Conservation (phyloP, 1,139 yeast genomes). For the Lodderomyces beijingensis region DNA sequence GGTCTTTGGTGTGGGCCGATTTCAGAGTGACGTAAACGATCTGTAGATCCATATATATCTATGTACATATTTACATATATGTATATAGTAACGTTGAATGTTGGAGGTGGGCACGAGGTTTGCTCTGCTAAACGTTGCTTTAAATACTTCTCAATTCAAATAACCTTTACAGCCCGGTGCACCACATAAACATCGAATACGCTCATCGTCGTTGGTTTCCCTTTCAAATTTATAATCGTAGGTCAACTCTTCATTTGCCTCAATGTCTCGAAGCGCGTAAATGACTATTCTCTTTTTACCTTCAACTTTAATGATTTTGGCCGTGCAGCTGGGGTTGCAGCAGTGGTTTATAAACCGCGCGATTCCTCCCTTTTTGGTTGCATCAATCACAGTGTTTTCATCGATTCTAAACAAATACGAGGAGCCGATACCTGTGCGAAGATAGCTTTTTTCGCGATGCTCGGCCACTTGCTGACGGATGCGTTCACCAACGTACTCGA, state of each 20-base stretch:
- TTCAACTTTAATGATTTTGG: conserved; percentile 91
- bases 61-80: not conserved
- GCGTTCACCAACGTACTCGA: conserved; percentile 97
- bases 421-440: conserved; percentile 92
- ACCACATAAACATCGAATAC: conserved; percentile 92
- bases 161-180: conserved; percentile 93
- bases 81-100: no score
- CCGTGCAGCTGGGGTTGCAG: conserved; percentile 96
- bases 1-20: no score
- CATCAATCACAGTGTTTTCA: conserved; percentile 93
- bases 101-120: no score
- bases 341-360: conserved; percentile 96
- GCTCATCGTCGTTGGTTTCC: conserved; percentile 83
- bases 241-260: conserved; percentile 86
- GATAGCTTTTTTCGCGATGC: conserved; percentile 78
- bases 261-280: conserved; percentile 86
- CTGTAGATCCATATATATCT: not conserved
- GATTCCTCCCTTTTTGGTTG: conserved; percentile 95
- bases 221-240: conserved; percentile 94
- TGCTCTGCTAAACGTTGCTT: not conserved
- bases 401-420: conserved; percentile 89
- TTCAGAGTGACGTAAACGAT: no score
- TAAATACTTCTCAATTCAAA: conserved; percentile 54
- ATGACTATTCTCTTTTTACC: conserved; percentile 93
- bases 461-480: conserved; percentile 95